Evolutionary conservation across 768 basidiomycete genomes (phyloP), one percentile per base, ranked within the genome.

Genomic region (Lactarius akahatsu): DNA sequence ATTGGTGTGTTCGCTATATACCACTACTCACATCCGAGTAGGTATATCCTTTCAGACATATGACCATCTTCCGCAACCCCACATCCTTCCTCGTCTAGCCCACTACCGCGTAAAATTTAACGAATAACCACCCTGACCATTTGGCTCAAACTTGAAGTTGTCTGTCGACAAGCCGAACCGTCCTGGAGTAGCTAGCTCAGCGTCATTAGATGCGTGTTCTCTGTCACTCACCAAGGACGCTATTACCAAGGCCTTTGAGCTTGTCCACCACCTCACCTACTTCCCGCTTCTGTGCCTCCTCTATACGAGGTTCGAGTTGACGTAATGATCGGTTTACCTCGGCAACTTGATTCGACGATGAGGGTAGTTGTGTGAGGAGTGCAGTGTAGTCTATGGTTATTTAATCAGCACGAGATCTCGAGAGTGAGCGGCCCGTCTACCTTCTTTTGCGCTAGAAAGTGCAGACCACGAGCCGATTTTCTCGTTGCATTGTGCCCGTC

Each of bases 111-210:
- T 80, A 74, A 98, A 97, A 72, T 92, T 91, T 85, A 98, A 86
- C 0, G 90, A 91, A 79, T 98, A 98, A 0, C 96, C 94, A n/a
- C 96, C 96, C 68, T 94, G 88, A 7, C 89, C 92, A 69, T 96
- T 96, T 20, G 93, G 93, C 66, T 88, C 88, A 72, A 99, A 93
- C 78, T 98, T 91, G 83, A 98, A 98, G 78, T 96, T 98, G 74
- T 98, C 89, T 0, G 96, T 98, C 16, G 90, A 94, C 69, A 98
- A 76, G 20, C 97, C 96, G 73, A 98, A 98, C 67, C 91, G 92
- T 3, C 94, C 93, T 96, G 70, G 20, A 57, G 16, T 59, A 38
- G 57, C 15, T 41, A 26, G 15, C 38, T 52, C n/a, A 55, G 15
- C 57, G 30, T 32, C 30, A 30, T 30, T n/a, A 34, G n/a, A 32